A percentile compares a stretch with the other conserved stretches of the same genome.
phyloP scores from a whole-genome alignment of 2,329 filamentous ascomycete genomes.

The Chaetomium strumarium region DNA sequence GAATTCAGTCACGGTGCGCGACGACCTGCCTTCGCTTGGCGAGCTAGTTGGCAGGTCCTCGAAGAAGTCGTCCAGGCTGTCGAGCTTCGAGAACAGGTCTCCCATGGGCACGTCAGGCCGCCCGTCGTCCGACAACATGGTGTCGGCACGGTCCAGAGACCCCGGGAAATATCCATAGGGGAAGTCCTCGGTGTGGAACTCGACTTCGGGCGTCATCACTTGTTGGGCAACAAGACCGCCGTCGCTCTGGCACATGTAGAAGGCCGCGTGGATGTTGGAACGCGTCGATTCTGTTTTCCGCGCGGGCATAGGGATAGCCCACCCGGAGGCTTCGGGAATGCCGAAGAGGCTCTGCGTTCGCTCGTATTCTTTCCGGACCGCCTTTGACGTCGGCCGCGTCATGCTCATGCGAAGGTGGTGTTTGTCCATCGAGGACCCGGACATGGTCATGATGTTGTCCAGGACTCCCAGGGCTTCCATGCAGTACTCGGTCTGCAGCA shows the following conservation, averaged over 20 bases:
- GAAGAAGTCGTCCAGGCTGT: conserved; percentile 77
- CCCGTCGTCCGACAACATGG: conserved; percentile 85
- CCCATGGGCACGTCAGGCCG: conserved; percentile 68
- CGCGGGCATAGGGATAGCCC: conserved; percentile 91
- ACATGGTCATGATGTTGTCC: conserved; percentile 93
- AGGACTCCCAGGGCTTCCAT: conserved; percentile 87
- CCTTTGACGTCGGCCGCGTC: conserved; percentile 79
- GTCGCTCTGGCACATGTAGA: conserved; percentile 80
- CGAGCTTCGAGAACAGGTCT: conserved; percentile 74
- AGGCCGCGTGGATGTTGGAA: conserved; percentile 89
- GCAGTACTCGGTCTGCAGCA: conserved; percentile 89
- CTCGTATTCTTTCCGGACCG: conserved; percentile 89
- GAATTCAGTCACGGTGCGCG: conserved; percentile 59
- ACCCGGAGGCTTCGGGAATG: conserved; percentile 90
- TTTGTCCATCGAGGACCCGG: conserved; percentile 84
- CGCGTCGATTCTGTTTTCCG: conserved; percentile 82
- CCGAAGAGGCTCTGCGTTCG: conserved; percentile 91
- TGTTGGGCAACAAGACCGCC: conserved; percentile 53
- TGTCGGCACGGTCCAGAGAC: conserved; percentile 68
- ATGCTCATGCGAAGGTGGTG: conserved; percentile 98
- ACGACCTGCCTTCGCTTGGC: conserved; percentile 56
- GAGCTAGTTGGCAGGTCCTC: conserved; percentile 60
- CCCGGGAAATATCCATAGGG: conserved; percentile 72
- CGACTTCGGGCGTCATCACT: conserved; percentile 74
- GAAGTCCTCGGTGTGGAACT: conserved; percentile 88